Base-by-base conservation (phyloP, 1,284 basidiomycete genomes). In the Cutaneotrichosporon sp. region DNA sequence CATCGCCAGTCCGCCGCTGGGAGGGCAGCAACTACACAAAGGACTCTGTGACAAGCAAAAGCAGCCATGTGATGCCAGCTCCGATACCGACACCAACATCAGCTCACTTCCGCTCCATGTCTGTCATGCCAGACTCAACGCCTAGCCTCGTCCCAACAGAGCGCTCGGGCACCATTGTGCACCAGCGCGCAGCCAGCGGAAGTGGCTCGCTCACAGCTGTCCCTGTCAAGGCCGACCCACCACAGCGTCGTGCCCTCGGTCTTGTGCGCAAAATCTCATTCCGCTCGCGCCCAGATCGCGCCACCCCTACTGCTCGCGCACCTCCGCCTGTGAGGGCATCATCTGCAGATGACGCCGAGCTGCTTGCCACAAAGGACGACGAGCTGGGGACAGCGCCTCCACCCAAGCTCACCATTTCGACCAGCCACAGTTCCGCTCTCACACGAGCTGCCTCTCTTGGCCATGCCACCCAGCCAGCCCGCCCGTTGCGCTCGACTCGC, bases 231-330 rank as follows among this genome's bases (percentile, higher is more conserved):
- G n/a, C 50, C 14, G 22, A 14, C 2, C 36, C 49, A 38, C 51
- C 56, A 34, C 42, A 49, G 13, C 64, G 60, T 4, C 60, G 64
- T 4, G 64, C 56, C 9, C 60, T 65, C 0, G 60, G 64, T 3
- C 60, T 65, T 21, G 64, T 65, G 3, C 64, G 64, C 56, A 65
- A 65, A 42, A 50, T 65, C 6, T 59, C 56, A 8, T 65, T 65
- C 51, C 64, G 64, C 5, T 30, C 64, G 1, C 38, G 56, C 7
- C 56, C 31, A n/a, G 34, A 65, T 8, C 56, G 47, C n/a, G 47
- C 63, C 6, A 34, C 38, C 36, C 21, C 56, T 13, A 38, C 5
- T 7, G 31, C 52, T 4, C 21, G 47, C 32, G 32, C 9, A 18
- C 16, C 13, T 2, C 6, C 34, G 8, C 34, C 47, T 13, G 22